Evolutionary conservation across 768 basidiomycete genomes (phyloP).

Genomic region (Leccinum fibrillosum): DNA sequence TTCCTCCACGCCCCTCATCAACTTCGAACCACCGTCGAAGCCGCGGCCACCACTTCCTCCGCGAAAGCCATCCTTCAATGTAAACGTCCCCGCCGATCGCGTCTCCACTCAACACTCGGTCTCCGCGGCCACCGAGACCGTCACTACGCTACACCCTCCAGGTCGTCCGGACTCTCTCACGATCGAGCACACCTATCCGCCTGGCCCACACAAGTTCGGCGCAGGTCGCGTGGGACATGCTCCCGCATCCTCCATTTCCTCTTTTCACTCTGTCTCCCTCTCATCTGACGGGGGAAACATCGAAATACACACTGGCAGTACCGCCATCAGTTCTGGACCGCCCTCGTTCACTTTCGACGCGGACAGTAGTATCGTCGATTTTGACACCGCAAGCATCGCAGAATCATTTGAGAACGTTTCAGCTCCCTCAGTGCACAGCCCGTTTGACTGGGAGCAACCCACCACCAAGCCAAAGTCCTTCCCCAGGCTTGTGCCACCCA

Average conservation of each 20-base stretch:
- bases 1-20: conserved; percentile 47
- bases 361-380: conserved; percentile 35
- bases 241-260: conserved; percentile 70
- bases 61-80: conserved; percentile 53
- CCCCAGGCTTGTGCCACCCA: conserved; percentile 37
- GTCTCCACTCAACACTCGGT: conserved; percentile 29
- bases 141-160: conserved; percentile 26
- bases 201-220: conserved; percentile 36
- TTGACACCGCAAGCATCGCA: conserved; percentile 55
- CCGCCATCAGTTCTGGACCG: conserved; percentile 29
- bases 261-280: conserved; percentile 80
- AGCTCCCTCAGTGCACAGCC: conserved; percentile 50
- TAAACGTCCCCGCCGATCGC: conserved; percentile 37
- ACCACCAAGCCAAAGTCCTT: conserved; percentile 32
- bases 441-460: conserved; percentile 52
- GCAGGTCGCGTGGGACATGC: conserved; percentile 44
- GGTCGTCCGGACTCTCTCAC: conserved; percentile 46
- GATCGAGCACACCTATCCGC: conserved; percentile 59
- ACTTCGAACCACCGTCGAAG: conserved; percentile 50
- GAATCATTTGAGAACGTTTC: conserved; percentile 75
- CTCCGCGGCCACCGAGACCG: conserved; percentile 14
- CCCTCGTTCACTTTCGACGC: conserved; percentile 48
- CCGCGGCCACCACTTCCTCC: conserved; percentile 62
- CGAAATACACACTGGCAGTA: conserved; percentile 11
- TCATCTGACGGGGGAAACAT: conserved; percentile 54